Conservation (phyloP, 129 eudicot species). For the Artemisia tridentata region DNA sequence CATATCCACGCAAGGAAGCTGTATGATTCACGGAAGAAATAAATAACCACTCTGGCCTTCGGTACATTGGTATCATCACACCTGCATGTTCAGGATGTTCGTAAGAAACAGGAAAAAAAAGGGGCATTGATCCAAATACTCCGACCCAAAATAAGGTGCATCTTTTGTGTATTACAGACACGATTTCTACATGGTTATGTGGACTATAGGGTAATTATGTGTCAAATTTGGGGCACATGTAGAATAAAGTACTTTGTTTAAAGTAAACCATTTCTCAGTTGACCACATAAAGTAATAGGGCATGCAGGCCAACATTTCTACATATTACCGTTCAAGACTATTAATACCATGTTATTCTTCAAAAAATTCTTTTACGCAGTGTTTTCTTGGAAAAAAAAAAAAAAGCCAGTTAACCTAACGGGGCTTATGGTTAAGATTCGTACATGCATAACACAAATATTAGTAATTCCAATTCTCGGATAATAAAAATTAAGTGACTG, state of each 20-base stretch:
- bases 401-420: not conserved
- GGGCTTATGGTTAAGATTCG: not conserved
- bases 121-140: not conserved
- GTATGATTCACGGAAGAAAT: not conserved
- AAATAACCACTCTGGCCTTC: not conserved
- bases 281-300: not conserved
- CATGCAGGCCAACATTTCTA: not conserved
- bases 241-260: not conserved
- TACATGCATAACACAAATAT: not conserved
- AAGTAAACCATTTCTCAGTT: not conserved
- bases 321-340: not conserved
- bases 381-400: too few relatives aligned
- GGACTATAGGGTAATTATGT: not conserved
- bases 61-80: slow-evolving; percentile 6
- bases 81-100: slow-evolving; percentile 16
- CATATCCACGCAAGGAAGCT: not conserved
- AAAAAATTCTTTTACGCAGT: too few relatives aligned
- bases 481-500: not conserved
- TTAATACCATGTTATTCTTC: not conserved
- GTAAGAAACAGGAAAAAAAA: not conserved
- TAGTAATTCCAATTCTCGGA: not conserved
- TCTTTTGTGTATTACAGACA: not conserved
- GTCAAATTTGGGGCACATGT: not conserved
- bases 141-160: not conserved
- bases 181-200: not conserved